Evolutionary conservation across 2,329 filamentous ascomycete species (phyloP), one percentile per base, ranked within the genome.

Genomic region (Huntiella decipiens): DNA sequence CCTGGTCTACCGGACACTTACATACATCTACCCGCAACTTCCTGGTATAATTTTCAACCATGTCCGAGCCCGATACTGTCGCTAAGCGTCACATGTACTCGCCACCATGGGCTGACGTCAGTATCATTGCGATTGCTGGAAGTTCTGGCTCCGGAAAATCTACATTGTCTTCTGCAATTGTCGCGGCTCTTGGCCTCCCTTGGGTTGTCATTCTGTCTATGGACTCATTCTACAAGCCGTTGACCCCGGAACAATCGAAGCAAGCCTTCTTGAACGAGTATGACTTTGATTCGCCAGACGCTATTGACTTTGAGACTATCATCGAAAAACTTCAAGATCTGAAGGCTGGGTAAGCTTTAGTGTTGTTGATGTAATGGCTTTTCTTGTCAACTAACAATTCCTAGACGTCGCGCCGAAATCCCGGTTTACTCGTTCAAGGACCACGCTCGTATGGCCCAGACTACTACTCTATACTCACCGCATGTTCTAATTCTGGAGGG

Each of bases 181-280:
- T 96, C 52, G 79, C 74, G 55, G 79, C 82, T 56, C 66, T 98
- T 55, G 94, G 91, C 62, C 66, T 98, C 52, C 91, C 91, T 47
- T 98, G 91, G 88, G 91, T 98, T 51, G 87, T 95, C 43, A 95
- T 98, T 62, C 64, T 98, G 55, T 93, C 87, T 37, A 96, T 98
- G 80, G 91, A 98, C 62, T 95, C 88, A 10, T 98, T 94, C 62
- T 98, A 98, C 66, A 96, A 95, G 63, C 81, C 79, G 13, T 66
- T 98, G 54, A 81, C 75, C 13, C 69, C 77, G 2, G 86, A 87
- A 56, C 70, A 91, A 57, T 88, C 84, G 44, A 74, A 67, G 52
- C 72, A 75, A 55, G 91, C 91, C 0, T 94, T 95, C 62, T 66
- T 66, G 50, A 95, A 94, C 58, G 85, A 96, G 58, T 94, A 83